Conservation (phyloP, 2,329 filamentous ascomycete species). For the Plenodomus tracheiphilus region DNA sequence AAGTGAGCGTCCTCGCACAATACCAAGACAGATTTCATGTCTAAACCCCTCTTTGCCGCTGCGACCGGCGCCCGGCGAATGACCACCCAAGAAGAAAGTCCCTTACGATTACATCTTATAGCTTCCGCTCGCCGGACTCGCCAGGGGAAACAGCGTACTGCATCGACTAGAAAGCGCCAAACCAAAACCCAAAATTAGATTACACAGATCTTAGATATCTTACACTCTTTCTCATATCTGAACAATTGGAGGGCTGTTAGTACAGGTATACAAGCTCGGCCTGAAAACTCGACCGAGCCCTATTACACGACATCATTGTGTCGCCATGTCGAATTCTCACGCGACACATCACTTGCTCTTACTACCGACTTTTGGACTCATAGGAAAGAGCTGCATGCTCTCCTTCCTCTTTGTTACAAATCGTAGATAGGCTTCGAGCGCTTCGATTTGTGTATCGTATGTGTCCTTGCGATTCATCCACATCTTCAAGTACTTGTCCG, state of each 20-base stretch:
- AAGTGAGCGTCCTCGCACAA: too few species aligned
- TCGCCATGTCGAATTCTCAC: not conserved
- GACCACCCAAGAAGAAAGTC: too few species aligned
- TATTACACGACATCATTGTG: not conserved
- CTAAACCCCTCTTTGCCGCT: too few species aligned
- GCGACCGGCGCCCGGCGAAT: too few species aligned
- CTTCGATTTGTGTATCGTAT: constrained; percentile 23
- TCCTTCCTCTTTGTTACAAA: constrained; percentile 29
- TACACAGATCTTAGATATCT: not conserved
- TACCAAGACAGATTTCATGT: too few species aligned
- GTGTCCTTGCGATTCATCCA: constrained; percentile 35
- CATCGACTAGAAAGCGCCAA: too few species aligned
- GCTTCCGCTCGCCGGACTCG: too few species aligned
- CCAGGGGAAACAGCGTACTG: too few species aligned
- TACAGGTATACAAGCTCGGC: not conserved
- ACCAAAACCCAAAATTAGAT: not conserved
- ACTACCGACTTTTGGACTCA: constrained; percentile 6
- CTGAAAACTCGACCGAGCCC: not conserved
- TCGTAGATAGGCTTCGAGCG: constrained; percentile 28
- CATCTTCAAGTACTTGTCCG: constrained; percentile 36
- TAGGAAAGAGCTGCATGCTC: constrained; percentile 26
- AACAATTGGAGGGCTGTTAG: not conserved
- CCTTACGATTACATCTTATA: too few species aligned
- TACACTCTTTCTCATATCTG: not conserved
- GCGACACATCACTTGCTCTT: not conserved